Evolutionary conservation across 805 yeast genomes (phyloP).

Genomic region (Clavispora santaluciae): DNA sequence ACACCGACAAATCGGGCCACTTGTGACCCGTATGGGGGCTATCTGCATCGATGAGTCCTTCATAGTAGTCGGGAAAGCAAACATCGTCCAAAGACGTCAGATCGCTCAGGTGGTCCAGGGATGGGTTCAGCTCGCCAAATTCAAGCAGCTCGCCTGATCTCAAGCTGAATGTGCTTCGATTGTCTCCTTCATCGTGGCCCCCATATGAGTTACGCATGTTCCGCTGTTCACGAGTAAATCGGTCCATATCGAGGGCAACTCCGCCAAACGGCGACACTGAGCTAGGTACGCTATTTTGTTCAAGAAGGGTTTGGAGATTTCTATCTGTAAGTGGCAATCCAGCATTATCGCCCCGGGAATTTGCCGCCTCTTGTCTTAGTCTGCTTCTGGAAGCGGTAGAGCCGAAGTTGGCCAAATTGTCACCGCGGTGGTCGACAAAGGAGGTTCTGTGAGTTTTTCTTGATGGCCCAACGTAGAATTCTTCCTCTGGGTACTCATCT

Average conservation of each 20-base stretch:
- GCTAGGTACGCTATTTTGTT: slow-evolving; percentile 7
- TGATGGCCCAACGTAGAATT: background rate
- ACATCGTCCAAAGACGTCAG: slow-evolving; percentile 86
- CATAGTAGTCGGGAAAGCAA: slow-evolving; percentile 75
- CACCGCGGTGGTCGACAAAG: slow-evolving; percentile 28
- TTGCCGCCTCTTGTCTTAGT: background rate
- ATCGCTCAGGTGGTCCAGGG: slow-evolving; percentile 55
- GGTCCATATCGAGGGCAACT: slow-evolving; percentile 39
- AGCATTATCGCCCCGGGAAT: background rate
- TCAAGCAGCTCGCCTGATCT: slow-evolving; percentile 20
- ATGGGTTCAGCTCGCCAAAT: slow-evolving; percentile 57
- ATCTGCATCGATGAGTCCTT: slow-evolving; percentile 19
- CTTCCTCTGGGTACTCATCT: background rate
- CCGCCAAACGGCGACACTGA: slow-evolving; percentile 15
- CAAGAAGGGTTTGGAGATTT: slow-evolving; percentile 29
- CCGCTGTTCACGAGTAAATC: slow-evolving; percentile 29
- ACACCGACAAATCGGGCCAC: slow-evolving; percentile 83
- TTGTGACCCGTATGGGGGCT: slow-evolving; percentile 19
- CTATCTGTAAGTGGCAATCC: slow-evolving; percentile 33
- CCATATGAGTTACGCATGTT: slow-evolving; percentile 12
- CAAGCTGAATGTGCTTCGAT: slow-evolving; percentile 6
- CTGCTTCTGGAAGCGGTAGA: slow-evolving; percentile 27
- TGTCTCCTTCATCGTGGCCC: slow-evolving; percentile 6
- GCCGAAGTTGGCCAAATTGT: slow-evolving; percentile 24
- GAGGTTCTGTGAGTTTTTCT: background rate